Conservation (phyloP, 2,329 filamentous ascomycete species). For the Nectriaceae sp. region DNA sequence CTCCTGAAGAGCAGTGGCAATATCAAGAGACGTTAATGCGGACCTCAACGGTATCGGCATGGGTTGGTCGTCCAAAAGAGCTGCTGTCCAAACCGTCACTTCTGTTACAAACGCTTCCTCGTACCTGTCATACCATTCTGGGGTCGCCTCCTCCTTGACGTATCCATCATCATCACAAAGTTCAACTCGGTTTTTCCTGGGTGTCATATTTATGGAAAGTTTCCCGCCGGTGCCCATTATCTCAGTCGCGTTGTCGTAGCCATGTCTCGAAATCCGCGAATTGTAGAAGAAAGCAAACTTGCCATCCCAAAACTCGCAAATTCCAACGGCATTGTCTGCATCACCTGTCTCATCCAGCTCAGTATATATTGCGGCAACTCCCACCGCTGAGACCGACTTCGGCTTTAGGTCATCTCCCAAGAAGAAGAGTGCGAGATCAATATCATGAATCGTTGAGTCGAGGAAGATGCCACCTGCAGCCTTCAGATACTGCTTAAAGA, state of each 20-base stretch:
- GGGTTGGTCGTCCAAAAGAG: slow-evolving; percentile 13
- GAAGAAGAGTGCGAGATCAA: not conserved
- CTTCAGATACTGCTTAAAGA: not conserved
- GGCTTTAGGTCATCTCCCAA: not conserved
- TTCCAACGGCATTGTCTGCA: not conserved
- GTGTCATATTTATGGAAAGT: not conserved
- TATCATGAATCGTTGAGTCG: slow-evolving; percentile 1
- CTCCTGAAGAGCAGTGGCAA: slow-evolving; percentile 20
- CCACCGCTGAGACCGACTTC: not conserved
- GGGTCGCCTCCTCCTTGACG: not conserved
- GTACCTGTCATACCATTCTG: not conserved
- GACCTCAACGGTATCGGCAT: slow-evolving; percentile 18
- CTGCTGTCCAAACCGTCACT: slow-evolving; percentile 21
- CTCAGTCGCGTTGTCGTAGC: not conserved
- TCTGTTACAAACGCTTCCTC: not conserved
- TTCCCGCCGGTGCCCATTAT: not conserved
- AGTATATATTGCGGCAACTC: not conserved
- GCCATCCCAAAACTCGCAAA: slow-evolving; percentile 3
- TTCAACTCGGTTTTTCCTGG: not conserved
- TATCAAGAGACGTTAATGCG: slow-evolving; percentile 13
- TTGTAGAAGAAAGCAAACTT: slow-evolving; percentile 4
- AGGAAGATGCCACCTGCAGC: not conserved
- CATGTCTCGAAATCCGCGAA: not conserved
- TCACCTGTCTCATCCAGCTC: not conserved
- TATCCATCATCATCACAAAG: not conserved